These are phyloP conservation scores for Bisporella sp. DNA, from an alignment of 2,329 filamentous ascomycete genomes.

Conservation along the genomic window DNA sequence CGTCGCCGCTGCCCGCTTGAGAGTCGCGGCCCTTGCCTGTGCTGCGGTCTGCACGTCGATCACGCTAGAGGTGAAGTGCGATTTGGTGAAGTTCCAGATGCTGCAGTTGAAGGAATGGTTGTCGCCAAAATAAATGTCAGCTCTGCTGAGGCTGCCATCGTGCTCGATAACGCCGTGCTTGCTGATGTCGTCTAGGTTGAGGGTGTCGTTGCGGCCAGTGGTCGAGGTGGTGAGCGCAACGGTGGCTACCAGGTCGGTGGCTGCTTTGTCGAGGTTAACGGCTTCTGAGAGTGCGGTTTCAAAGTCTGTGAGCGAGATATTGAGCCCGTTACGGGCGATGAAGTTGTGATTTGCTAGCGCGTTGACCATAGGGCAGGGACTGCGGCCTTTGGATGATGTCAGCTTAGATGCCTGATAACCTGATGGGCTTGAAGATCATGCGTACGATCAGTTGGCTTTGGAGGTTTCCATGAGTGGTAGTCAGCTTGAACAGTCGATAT, in stretches of 20 bases:
- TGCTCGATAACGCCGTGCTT: slow-evolving; percentile 9
- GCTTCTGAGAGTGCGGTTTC: slow-evolving; percentile 1
- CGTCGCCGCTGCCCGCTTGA: neutral
- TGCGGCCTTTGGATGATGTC: slow-evolving; percentile 4
- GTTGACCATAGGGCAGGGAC: slow-evolving; percentile 34
- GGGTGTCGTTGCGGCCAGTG: slow-evolving; percentile 6
- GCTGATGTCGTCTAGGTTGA: slow-evolving; percentile 10
- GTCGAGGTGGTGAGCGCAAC: slow-evolving; percentile 2
- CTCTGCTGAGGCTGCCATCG: slow-evolving; percentile 7
- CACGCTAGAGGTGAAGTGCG: slow-evolving; percentile 1
- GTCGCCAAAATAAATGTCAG: slow-evolving; percentile 8
- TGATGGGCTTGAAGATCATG: too few relatives aligned
- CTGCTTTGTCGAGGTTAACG: slow-evolving; percentile 6
- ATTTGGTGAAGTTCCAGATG: slow-evolving; percentile 4
- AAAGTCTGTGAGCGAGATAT: slow-evolving; percentile 22
- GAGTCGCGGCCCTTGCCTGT: neutral
- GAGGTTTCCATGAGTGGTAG: neutral
- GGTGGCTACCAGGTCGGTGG: slow-evolving; percentile 2
- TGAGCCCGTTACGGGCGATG: slow-evolving; percentile 31
- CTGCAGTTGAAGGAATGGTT: slow-evolving; percentile 10
- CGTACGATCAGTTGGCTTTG: neutral
- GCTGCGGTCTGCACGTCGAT: slow-evolving; percentile 5
- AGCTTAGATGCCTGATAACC: too few relatives aligned
- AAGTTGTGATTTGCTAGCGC: slow-evolving; percentile 35
- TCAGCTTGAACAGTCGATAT: too few relatives aligned